Percentiles rank a stretch among this genome's conserved stretches.
phyloP scores from a whole-genome alignment of 2,329 filamentous ascomycete genomes.

The Aurifilum marmelostoma region DNA sequence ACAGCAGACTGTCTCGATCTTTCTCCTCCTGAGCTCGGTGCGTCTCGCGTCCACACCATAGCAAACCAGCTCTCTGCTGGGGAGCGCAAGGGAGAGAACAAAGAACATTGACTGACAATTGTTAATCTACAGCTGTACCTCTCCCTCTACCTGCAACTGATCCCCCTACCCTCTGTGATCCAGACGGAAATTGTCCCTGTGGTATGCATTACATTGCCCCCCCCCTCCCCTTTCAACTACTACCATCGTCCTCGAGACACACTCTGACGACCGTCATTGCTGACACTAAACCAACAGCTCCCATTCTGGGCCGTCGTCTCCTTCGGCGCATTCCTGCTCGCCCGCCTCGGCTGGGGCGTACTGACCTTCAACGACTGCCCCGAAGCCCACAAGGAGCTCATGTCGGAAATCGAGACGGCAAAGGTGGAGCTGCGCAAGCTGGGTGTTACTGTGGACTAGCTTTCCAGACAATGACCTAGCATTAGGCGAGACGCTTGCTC shows the following conservation, averaged over 20 bases:
- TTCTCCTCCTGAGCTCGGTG: conserved; percentile 87
- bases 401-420: conserved; percentile 79
- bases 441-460: conserved; percentile 79
- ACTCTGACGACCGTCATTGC: background rate
- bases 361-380: conserved; percentile 97
- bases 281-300: conserved; percentile 51
- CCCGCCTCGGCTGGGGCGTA: conserved; percentile 88
- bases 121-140: conserved; percentile 76
- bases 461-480: background rate
- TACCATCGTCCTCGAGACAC: background rate
- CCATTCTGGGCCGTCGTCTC: conserved; percentile 92
- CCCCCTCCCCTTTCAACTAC: background rate
- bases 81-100: background rate
- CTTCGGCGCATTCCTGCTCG: conserved; percentile 89
- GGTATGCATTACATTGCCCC: conserved; percentile 55
- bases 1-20: conserved; percentile 86
- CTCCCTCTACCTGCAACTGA: conserved; percentile 78
- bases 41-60: conserved; percentile 36
- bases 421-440: conserved; percentile 72
- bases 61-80: background rate
- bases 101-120: conserved; percentile 29
- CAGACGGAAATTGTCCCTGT: conserved; percentile 88
- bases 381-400: conserved; percentile 85
- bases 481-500: background rate
- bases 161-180: conserved; percentile 76